phyloP scores from a whole-genome alignment of 2,329 filamentous ascomycete species.

The Coniochaeta sp. region DNA sequence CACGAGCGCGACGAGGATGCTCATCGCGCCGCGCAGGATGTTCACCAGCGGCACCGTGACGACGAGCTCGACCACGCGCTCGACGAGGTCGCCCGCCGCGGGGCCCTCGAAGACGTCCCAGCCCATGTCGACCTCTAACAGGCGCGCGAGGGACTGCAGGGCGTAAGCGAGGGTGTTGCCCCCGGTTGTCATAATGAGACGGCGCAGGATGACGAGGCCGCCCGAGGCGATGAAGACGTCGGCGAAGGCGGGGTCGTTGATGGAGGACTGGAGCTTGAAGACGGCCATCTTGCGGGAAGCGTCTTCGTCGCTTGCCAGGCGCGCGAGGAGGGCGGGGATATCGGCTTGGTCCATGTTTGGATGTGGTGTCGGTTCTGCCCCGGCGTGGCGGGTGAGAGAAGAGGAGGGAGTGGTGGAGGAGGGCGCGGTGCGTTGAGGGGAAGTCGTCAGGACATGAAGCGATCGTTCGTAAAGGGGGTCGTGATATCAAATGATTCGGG shows the following conservation, averaged over 20 bases:
- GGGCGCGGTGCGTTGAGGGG: background rate
- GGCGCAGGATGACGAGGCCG: conserved; percentile 72
- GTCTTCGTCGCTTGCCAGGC: conserved; percentile 68
- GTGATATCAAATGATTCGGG: background rate
- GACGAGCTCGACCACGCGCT: conserved; percentile 81
- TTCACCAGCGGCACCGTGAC: conserved; percentile 96
- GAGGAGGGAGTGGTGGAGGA: background rate
- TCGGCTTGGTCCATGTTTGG: conserved; percentile 61
- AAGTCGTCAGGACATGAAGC: background rate
- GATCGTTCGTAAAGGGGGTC: background rate
- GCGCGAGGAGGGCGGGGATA: conserved; percentile 57
- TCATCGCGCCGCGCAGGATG: conserved; percentile 93
- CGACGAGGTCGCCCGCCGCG: conserved; percentile 58
- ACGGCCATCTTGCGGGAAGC: conserved; percentile 96
- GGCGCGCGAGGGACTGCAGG: conserved; percentile 75
- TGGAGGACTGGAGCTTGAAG: conserved; percentile 92
- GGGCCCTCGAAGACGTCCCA: conserved; percentile 78
- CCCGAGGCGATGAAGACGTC: conserved; percentile 92
- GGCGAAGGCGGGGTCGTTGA: conserved; percentile 93
- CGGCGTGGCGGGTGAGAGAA: background rate
- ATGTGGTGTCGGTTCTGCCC: background rate
- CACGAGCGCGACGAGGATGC: conserved; percentile 88
- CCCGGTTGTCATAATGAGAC: conserved; percentile 74
- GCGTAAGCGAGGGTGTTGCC: conserved; percentile 96
- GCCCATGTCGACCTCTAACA: conserved; percentile 95